Base-by-base conservation (phyloP, 768 basidiomycete genomes). In the Calvatia gigantea region DNA sequence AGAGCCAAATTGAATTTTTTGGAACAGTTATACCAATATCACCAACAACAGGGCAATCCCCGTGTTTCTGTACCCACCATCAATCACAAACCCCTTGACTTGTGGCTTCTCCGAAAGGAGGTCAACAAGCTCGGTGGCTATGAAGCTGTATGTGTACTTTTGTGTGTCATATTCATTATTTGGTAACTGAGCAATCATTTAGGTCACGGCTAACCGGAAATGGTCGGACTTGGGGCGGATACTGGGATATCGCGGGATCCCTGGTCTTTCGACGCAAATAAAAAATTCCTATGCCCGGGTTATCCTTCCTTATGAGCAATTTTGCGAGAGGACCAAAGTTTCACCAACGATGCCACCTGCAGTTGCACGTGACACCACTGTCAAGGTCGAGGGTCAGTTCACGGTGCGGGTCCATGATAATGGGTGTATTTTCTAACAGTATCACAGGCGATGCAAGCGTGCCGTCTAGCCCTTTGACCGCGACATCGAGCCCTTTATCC, bases 1-100 rank as follows among this genome's bases (percentile, higher is more conserved):
- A 79, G 97, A 62, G 96, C 97, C 48, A 97, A 95, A 72, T 75
- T 98, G 70, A 98, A 97, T 76, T 98, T 97, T 73, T 73, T 98
- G 61, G 96, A 98, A 69, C 94, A 97, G 71, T 81, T 99, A 46
- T 95, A 95, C 72, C 89, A 92, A 63, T 99, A 89, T 70, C 97
- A 98, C 73, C 88, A 91, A 64, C 95, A 98, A 69, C 94, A 95
- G 73, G 93, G 93, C 45, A 93, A 94, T 68, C 78, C 85, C 58
- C 85, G 90, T 61, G 87, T 98, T 23, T 86, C 86, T n/a, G 88
- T 98, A 31, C 97, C 97, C 56, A 89, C 89, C 29, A 92, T 99
- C 68, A 94, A 94, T 70, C 86, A 92, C 70, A 91, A 92, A 66
- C 82, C 93, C 1, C 76, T 99, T 50, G 97, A 99, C 76, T 77